These are phyloP conservation scores for Rubia peregrina DNA, from an alignment of 305 asterid species.

Conservation along the genomic window DNA sequence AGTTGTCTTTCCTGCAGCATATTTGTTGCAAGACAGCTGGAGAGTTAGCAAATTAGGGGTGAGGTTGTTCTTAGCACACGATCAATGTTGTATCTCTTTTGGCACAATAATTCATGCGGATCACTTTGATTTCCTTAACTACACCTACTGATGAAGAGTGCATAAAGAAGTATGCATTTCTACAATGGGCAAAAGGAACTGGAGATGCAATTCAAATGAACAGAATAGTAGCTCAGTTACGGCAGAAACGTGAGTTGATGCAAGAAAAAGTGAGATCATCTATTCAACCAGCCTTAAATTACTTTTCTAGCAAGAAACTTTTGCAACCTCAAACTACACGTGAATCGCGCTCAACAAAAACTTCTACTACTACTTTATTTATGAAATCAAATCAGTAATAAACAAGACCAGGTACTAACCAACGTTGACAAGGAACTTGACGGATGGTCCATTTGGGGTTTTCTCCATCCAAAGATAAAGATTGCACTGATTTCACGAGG, in stretches of 20 bases:
- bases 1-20: not conserved
- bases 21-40: not conserved
- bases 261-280: constrained; percentile 80
- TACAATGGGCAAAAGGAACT: constrained; percentile 79
- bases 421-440: too few species aligned
- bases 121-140: constrained; percentile 33
- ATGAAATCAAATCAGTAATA: too few species aligned
- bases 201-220: constrained; percentile 86
- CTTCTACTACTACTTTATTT: too few species aligned
- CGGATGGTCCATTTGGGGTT: too few species aligned
- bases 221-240: constrained; percentile 60
- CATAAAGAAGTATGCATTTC: constrained; percentile 68
- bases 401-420: too few species aligned
- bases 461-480: too few species aligned
- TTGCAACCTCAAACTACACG: too few species aligned
- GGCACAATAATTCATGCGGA: not conserved
- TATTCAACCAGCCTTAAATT: constrained; percentile 66
- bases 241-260: constrained; percentile 79
- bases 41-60: not conserved
- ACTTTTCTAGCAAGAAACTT: constrained; percentile 32
- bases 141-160: constrained; percentile 61
- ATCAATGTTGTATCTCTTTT: not conserved
- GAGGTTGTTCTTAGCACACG: not conserved
- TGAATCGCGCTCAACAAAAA: too few species aligned
- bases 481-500: too few species aligned